phyloP scores from a whole-genome alignment of 495 filamentous ascomycete genomes.

The Aspergillus bridgeri region DNA sequence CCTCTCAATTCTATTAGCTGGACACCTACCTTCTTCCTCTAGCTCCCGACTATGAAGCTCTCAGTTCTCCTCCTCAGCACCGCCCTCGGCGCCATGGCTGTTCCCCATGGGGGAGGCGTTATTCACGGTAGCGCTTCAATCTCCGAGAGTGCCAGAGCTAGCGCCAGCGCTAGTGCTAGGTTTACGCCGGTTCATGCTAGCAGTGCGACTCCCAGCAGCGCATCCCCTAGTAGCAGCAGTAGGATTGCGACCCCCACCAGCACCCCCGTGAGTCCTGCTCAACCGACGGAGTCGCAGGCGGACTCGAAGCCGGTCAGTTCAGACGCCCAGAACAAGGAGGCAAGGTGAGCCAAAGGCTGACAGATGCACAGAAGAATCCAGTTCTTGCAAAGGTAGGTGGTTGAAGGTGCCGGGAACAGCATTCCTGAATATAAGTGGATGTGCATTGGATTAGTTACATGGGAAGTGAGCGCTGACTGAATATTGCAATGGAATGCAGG shows the following conservation, averaged over 20 bases:
- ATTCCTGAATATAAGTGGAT: not conserved
- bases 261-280: not conserved
- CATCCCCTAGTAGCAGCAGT: not conserved
- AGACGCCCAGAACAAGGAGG: not conserved
- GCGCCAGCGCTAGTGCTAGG: not conserved
- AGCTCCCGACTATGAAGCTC: slow-evolving; percentile 11
- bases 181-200: not conserved
- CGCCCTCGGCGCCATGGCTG: slow-evolving; percentile 4
- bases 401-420: not conserved
- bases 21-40: not conserved
- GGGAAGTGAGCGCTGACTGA: not conserved
- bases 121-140: not conserved
- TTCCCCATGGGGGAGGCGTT: not conserved
- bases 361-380: not conserved
- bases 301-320: not conserved
- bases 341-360: too few relatives aligned
- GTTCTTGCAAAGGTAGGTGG: not conserved
- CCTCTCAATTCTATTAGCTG: not conserved
- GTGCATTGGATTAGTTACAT: not conserved
- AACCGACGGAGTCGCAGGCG: not conserved
- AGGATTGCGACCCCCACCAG: not conserved
- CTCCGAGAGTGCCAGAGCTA: not conserved
- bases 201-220: not conserved
- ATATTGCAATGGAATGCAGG: not conserved
- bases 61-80: slow-evolving; percentile 5